Conservation (phyloP, 768 basidiomycete species). For the Coprinellus micaceus region DNA sequence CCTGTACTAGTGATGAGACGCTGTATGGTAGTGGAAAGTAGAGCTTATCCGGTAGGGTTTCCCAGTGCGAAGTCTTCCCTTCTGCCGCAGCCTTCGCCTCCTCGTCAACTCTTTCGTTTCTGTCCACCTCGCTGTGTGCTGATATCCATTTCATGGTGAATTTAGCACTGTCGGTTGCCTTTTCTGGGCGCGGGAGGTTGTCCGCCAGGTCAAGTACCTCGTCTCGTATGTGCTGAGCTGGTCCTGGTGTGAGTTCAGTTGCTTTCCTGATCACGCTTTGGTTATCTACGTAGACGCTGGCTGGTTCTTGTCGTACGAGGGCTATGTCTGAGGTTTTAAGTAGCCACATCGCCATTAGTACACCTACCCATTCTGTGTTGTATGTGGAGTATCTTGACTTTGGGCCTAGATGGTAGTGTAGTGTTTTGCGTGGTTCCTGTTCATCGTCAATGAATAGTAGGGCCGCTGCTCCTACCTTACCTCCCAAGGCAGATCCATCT, state of each 20-base stretch:
- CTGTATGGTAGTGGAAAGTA: constrained; percentile 11
- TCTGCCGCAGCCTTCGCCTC: constrained; percentile 24
- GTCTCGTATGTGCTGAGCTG: not conserved
- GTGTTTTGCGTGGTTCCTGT: not conserved
- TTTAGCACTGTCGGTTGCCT: not conserved
- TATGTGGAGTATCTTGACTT: constrained; percentile 15
- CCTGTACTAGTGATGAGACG: constrained; percentile 14
- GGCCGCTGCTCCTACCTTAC: constrained; percentile 21
- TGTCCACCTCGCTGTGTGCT: constrained; percentile 19
- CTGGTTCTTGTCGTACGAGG: not conserved
- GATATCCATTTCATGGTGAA: constrained; percentile 22
- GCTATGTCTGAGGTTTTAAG: not conserved
- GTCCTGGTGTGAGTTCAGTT: not conserved
- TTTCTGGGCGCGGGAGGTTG: not conserved
- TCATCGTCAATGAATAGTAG: not conserved
- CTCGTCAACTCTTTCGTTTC: constrained; percentile 18
- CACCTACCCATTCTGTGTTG: constrained; percentile 19
- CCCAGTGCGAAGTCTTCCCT: not conserved
- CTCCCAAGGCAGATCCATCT: constrained; percentile 17
- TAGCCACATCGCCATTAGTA: constrained; percentile 17
- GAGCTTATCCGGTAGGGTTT: not conserved
- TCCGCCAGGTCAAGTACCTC: not conserved
- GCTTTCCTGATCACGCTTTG: constrained; percentile 5
- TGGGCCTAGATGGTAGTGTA: constrained; percentile 14
- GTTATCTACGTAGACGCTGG: constrained; percentile 16